Percentiles rank a stretch among this genome's conserved stretches.
These are phyloP conservation scores for Daldinia childiae DNA, from an alignment of 495 filamentous ascomycete genomes.

Conservation along the genomic window DNA sequence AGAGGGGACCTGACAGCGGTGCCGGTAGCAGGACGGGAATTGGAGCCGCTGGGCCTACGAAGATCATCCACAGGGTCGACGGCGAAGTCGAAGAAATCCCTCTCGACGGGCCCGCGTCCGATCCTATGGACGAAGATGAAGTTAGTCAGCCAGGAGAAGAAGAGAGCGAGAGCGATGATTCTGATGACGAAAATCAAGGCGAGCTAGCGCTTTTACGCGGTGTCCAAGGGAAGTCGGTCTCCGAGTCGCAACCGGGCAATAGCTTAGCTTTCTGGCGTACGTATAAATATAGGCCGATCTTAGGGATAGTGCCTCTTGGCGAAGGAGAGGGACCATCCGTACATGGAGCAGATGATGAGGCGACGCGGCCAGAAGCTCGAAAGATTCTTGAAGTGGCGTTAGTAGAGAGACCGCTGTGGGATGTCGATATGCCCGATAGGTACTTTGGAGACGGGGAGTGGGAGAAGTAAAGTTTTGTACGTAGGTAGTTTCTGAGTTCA, in stretches of 20 bases:
- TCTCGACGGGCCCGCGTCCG: conserved; percentile 27
- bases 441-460: conserved; percentile 75
- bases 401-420: conserved; percentile 87
- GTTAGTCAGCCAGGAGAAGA: conserved; percentile 48
- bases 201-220: conserved; percentile 54
- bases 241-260: conserved; percentile 36
- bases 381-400: conserved; percentile 78
- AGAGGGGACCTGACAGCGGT: conserved; percentile 63
- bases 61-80: conserved; percentile 42
- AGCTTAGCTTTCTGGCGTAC: conserved; percentile 74
- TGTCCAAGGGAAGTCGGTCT: conserved; percentile 31
- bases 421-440: conserved; percentile 78
- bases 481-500: not conserved
- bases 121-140: conserved; percentile 51
- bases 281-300: conserved; percentile 88
- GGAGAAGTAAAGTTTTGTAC: conserved; percentile 36
- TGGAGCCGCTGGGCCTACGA: conserved; percentile 52
- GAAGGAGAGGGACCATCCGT: conserved; percentile 43
- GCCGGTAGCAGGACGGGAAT: conserved; percentile 68
- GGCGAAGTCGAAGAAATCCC: conserved; percentile 42
- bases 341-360: conserved; percentile 25
- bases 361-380: conserved; percentile 39
- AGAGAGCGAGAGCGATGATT: conserved; percentile 56
- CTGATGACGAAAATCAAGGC: conserved; percentile 46
- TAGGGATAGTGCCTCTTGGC: conserved; percentile 82